Percentiles rank a stretch among this genome's conserved stretches.
Evolutionary conservation across 305 asterid species (phyloP).

Genomic region (Vinca major): DNA sequence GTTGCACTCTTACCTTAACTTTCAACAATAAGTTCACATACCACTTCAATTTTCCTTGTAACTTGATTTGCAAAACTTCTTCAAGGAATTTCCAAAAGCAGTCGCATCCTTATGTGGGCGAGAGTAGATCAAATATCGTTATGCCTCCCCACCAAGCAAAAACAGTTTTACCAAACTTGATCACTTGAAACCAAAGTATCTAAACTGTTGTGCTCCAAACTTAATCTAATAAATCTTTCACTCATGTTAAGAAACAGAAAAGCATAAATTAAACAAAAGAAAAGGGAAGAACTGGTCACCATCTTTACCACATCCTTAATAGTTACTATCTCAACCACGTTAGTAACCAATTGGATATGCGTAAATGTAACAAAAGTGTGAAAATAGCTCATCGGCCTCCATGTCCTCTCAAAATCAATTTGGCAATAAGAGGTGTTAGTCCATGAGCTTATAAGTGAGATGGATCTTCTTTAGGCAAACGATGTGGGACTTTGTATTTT

Average conservation of each 20-base stretch:
- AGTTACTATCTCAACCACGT: neutral
- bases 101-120: neutral
- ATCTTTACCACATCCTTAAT: neutral
- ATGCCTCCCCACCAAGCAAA: neutral
- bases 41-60: neutral
- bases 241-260: conserved; percentile 1
- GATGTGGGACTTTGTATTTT: no score
- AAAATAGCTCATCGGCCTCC: no score
- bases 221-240: neutral
- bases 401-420: no score
- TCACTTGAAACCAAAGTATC: neutral
- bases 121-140: neutral
- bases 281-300: neutral
- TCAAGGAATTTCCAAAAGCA: neutral
- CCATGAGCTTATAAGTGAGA: no score
- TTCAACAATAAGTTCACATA: neutral
- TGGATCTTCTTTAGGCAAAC: no score
- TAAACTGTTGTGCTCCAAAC: neutral
- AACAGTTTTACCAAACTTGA: neutral
- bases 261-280: neutral
- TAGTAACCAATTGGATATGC: neutral
- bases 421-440: no score
- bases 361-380: neutral
- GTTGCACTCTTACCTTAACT: neutral
- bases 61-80: neutral